These are phyloP conservation scores for Symmetrospora coprosmae DNA, from an alignment of 768 basidiomycete genomes.

Conservation along the genomic window DNA sequence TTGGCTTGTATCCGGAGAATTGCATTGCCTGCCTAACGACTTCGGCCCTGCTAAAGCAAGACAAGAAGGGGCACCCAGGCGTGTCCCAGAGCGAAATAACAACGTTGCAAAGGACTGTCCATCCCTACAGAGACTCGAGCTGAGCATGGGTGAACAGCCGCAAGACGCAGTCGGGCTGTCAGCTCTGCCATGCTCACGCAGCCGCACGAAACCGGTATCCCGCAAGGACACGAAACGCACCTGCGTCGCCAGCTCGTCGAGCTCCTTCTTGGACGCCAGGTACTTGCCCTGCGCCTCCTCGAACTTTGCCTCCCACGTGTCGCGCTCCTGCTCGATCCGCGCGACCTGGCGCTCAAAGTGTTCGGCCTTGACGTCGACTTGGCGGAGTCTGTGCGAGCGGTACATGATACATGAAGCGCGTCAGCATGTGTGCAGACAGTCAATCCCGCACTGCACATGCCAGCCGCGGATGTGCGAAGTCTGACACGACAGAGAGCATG, in stretches of 20 bases:
- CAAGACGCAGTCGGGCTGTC: not conserved
- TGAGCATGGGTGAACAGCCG: not conserved
- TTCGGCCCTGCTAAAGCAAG: too few relatives aligned
- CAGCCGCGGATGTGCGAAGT: too few relatives aligned
- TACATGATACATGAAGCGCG: not conserved
- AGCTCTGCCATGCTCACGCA: not conserved
- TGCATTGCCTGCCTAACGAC: too few relatives aligned
- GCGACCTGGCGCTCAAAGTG: conserved; percentile 88
- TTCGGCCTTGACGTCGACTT: conserved; percentile 96
- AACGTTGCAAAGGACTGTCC: too few relatives aligned
- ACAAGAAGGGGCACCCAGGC: too few relatives aligned
- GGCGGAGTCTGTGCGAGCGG: conserved; percentile 53
- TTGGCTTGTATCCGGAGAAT: too few relatives aligned
- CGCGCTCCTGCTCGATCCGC: conserved; percentile 76
- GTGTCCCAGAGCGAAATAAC: too few relatives aligned
- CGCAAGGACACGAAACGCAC: not conserved
- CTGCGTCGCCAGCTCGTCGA: conserved; percentile 52
- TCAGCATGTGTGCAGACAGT: not conserved
- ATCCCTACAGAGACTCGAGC: conserved; percentile 11
- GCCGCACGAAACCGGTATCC: not conserved
- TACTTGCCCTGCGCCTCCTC: conserved; percentile 68
- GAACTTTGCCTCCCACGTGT: conserved; percentile 83
- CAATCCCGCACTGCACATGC: too few relatives aligned
- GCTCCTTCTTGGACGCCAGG: conserved; percentile 56
- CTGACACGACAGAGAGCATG: too few relatives aligned